A percentile compares a stretch with the other conserved stretches of the same genome.
phyloP scores from a whole-genome alignment of 2,329 filamentous ascomycete species.

The Torrubiella hemipterigena region DNA sequence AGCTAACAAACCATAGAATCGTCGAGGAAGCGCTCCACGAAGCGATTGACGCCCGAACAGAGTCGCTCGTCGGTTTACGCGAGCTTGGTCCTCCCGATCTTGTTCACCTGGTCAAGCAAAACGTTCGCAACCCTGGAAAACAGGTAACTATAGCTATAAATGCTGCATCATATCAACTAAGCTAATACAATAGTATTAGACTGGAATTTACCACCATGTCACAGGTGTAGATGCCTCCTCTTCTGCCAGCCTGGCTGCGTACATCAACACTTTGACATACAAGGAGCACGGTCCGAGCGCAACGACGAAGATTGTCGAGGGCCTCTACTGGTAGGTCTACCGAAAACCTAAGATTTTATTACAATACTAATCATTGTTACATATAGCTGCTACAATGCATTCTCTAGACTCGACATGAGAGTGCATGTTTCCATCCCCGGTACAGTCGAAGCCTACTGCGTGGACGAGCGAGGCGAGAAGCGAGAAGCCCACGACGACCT shows the following conservation, averaged over 20 bases:
- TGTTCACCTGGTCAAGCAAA: conserved; percentile 81
- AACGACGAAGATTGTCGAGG: conserved; percentile 76
- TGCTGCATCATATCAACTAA: background rate
- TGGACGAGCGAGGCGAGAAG: conserved; percentile 94
- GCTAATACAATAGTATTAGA: too few species aligned
- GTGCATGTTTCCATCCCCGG: conserved; percentile 96
- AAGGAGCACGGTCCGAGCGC: conserved; percentile 64
- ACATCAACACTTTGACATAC: conserved; percentile 96
- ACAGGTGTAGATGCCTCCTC: conserved; percentile 95
- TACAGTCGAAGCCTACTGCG: conserved; percentile 91
- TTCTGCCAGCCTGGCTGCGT: conserved; percentile 89
- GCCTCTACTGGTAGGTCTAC: conserved; percentile 75
- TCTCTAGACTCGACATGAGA: conserved; percentile 95
- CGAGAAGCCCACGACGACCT: conserved; percentile 84
- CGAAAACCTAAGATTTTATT: conserved; percentile 19
- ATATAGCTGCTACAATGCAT: conserved; percentile 86
- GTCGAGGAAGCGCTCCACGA: conserved; percentile 89
- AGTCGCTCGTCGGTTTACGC: conserved; percentile 71
- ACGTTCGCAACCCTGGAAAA: conserved; percentile 42
- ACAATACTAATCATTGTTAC: conserved; percentile 7
- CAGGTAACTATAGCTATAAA: conserved; percentile 26
- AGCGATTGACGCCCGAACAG: conserved; percentile 83
- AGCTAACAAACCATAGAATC: conserved; percentile 44
- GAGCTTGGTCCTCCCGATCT: conserved; percentile 94
- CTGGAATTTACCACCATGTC: conserved; percentile 94